These are phyloP conservation scores for Domatiomyces catenatus DNA, from an alignment of 2,329 filamentous ascomycete genomes.

Conservation along the genomic window DNA sequence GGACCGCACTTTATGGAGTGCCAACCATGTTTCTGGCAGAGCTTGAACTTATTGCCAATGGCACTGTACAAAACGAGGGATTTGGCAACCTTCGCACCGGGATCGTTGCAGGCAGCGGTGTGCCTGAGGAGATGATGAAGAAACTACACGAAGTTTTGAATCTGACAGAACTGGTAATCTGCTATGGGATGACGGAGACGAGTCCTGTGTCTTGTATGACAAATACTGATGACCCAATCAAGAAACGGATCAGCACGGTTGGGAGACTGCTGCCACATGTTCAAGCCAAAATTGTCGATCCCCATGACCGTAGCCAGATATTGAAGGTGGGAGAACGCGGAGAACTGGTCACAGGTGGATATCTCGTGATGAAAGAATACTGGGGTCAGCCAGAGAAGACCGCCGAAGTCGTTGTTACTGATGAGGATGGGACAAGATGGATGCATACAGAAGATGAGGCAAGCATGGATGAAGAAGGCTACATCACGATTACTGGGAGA, in stretches of 20 bases:
- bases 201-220: conserved; percentile 62
- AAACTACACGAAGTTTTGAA: conserved; percentile 60
- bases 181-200: conserved; percentile 95
- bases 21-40: conserved; percentile 90
- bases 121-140: conserved; percentile 52
- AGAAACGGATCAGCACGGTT: conserved; percentile 58
- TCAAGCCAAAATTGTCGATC: conserved; percentile 59
- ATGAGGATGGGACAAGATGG: conserved; percentile 46
- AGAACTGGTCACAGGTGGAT: conserved; percentile 71
- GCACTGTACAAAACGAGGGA: conserved; percentile 33
- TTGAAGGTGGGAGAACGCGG: conserved; percentile 53
- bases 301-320: conserved; percentile 47
- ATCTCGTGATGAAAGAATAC: conserved; percentile 82
- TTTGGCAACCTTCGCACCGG: conserved; percentile 65
- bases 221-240: conserved; percentile 55
- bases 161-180: conserved; percentile 70
- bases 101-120: conserved; percentile 74
- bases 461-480: conserved; percentile 58
- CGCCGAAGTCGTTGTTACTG: conserved; percentile 42
- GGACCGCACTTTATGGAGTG: conserved; percentile 68
- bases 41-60: conserved; percentile 55
- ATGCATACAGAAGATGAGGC: conserved; percentile 91
- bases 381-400: conserved; percentile 61
- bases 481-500: conserved; percentile 54
- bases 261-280: conserved; percentile 78